Base-by-base conservation (phyloP, 1,284 basidiomycete genomes). In the Moniliella sp. region DNA sequence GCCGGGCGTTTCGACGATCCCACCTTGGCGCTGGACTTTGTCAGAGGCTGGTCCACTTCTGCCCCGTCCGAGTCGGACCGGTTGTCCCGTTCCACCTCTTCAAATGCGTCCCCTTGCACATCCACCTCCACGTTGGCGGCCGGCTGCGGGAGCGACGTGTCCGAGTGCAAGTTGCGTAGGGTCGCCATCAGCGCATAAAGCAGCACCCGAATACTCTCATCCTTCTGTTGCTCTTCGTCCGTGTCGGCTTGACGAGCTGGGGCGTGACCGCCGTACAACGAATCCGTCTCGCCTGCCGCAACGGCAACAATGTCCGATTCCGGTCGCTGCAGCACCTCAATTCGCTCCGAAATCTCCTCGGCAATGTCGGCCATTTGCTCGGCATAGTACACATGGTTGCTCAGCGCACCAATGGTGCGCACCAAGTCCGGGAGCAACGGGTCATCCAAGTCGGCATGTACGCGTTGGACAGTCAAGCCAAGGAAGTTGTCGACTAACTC, bases 351-450 rank as follows among this genome's bases (percentile, higher is more conserved):
- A 16, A 88, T 66, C 60, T 91, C 84, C 40, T 74, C 75, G 9
- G 80, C 74, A 32, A 93, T 73, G 59, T 93, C 86, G 55, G 82
- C 80, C 40, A 88, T 80, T 64, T 97, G 88, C 57, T 93, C 88
- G 28, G 81, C 78, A 57, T 94, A 93, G 65, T 91, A 88, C 34
- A 88, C 74, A 57, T 91, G 82, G 4, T 76, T 74, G 18, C 78
- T 78, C 12, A 94, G 67, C 0, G 81, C 78, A 4, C 78, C 68
- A 34, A 91, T 76, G 50, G 78, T 78, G 36, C 74, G 68, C 5
- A 88, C 76, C 25, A 88, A 62, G 2, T 70, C 63, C 0, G 74
- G 69, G 5, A 91, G 64, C 5, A 83, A 65, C 3, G 66, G 46
- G 47, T 91, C 82, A 12, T 45, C 33, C 4, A 39, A 39, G 19